A percentile compares a stretch with the other conserved stretches of the same genome.
These are phyloP conservation scores for Blastocystis sp. DNA, from an alignment of 352 stramenopile species.

Conservation along the genomic window DNA sequence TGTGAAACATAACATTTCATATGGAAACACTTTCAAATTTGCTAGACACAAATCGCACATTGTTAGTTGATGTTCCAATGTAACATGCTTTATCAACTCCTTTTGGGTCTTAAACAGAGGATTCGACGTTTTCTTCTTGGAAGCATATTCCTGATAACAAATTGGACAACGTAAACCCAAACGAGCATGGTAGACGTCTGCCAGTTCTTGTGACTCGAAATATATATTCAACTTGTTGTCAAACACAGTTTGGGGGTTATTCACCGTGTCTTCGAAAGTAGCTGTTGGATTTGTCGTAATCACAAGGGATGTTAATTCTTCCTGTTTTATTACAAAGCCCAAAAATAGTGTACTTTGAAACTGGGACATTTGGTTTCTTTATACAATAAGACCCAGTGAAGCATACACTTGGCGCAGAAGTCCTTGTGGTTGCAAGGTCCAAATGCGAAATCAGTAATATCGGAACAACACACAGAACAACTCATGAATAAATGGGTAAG, in stretches of 20 bases:
- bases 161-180: slow-evolving; percentile 32
- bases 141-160: slow-evolving; percentile 3
- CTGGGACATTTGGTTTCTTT: slow-evolving; percentile 34
- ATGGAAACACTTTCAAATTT: slow-evolving; percentile 34
- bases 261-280: background rate
- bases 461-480: slow-evolving; percentile 17
- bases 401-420: slow-evolving; percentile 32
- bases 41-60: slow-evolving; percentile 30
- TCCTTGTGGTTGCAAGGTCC: slow-evolving; percentile 51
- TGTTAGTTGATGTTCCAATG: background rate
- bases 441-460: slow-evolving; percentile 45
- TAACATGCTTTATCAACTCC: slow-evolving; percentile 36
- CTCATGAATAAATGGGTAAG: background rate
- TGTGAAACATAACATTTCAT: slow-evolving; percentile 44
- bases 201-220: slow-evolving; percentile 27
- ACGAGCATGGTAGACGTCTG: background rate
- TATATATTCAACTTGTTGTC: slow-evolving; percentile 13
- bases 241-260: background rate
- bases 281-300: slow-evolving; percentile 19
- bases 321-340: background rate
- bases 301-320: slow-evolving; percentile 14
- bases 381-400: slow-evolving; percentile 36
- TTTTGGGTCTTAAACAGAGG: slow-evolving; percentile 35
- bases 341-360: background rate
- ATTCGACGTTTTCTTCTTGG: background rate